Conservation (phyloP, 148 eudicot genomes). For the Rhododendron vialii region DNA sequence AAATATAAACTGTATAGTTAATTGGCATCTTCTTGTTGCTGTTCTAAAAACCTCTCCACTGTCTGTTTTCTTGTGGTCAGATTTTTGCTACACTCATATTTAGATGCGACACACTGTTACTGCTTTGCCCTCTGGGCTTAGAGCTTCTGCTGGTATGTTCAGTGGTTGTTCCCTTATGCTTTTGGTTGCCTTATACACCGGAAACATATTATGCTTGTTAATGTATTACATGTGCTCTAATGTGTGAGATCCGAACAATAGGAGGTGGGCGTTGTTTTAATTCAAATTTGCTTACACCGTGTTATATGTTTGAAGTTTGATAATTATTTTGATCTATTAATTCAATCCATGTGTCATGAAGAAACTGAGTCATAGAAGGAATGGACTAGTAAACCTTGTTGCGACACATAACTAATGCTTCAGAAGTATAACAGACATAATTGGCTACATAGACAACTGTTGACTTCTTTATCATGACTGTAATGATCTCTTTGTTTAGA, state of each 20-base stretch:
- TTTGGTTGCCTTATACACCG: not conserved
- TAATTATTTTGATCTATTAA: not conserved
- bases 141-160: conserved; percentile 80
- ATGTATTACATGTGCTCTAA: not conserved
- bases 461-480: not conserved
- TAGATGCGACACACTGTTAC: conserved; percentile 85
- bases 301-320: not conserved
- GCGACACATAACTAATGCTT: not conserved
- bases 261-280: not conserved
- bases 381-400: no score
- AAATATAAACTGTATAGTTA: not conserved
- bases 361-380: not conserved
- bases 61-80: conserved; percentile 45
- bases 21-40: not conserved
- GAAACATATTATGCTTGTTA: not conserved
- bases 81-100: conserved; percentile 72
- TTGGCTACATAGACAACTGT: not conserved
- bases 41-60: conserved; percentile 16
- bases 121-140: conserved; percentile 79
- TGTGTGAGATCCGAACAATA: not conserved
- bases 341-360: not conserved
- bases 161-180: not conserved
- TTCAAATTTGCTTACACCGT: not conserved
- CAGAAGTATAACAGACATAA: not conserved
- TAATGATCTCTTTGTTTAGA: not conserved